phyloP scores from a whole-genome alignment of 2,329 filamentous ascomycete genomes.

The Polychaeton citri region DNA sequence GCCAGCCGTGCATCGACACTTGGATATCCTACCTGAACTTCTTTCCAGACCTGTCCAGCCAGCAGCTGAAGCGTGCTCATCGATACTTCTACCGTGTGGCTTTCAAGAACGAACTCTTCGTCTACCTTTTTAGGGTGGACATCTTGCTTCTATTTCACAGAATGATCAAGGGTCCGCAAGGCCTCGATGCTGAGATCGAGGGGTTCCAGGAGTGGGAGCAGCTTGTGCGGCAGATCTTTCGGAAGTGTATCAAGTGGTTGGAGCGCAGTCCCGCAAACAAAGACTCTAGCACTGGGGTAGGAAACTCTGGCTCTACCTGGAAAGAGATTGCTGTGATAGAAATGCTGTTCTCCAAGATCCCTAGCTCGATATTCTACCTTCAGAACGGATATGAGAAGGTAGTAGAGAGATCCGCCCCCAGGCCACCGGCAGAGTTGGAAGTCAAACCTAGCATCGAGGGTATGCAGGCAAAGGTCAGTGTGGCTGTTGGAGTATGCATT shows the following conservation, averaged over 20 bases:
- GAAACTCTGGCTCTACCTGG: constrained; percentile 34
- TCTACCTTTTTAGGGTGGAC: constrained; percentile 81
- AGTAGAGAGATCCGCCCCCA: constrained; percentile 48
- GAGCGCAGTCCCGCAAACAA: constrained; percentile 4
- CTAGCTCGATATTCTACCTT: constrained; percentile 68
- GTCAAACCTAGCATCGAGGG: constrained; percentile 59
- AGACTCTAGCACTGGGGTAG: background rate
- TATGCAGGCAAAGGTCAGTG: constrained; percentile 51
- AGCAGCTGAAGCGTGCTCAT: constrained; percentile 81
- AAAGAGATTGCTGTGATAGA: constrained; percentile 71
- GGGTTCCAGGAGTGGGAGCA: constrained; percentile 85
- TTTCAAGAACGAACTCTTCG: constrained; percentile 85
- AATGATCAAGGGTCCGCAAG: constrained; percentile 80
- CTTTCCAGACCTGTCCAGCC: constrained; percentile 64
- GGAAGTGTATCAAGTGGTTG: constrained; percentile 70
- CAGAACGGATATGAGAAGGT: constrained; percentile 85
- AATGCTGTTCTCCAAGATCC: constrained; percentile 88
- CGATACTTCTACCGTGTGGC: constrained; percentile 88
- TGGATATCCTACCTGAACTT: constrained; percentile 69
- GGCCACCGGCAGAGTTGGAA: constrained; percentile 67
- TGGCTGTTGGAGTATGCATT: constrained; percentile 66
- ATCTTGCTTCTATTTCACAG: constrained; percentile 78
- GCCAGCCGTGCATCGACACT: constrained; percentile 75
- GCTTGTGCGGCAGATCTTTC: constrained; percentile 69
- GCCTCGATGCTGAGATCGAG: constrained; percentile 51